Base-by-base conservation (phyloP, 1,139 yeast species). In the Trichomonascaceae sp. region DNA sequence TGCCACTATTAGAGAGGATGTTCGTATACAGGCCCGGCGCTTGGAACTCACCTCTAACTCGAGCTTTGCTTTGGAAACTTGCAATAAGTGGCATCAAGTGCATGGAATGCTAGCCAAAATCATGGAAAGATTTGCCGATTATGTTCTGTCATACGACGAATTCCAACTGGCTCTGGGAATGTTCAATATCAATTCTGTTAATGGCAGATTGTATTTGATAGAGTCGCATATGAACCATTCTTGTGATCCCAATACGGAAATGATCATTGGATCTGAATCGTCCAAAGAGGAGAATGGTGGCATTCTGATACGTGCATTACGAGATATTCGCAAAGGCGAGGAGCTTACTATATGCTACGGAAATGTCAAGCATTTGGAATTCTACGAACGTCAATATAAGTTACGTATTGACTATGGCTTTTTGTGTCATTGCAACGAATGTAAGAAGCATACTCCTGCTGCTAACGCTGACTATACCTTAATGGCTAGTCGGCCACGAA, bases 401-500 rank as follows among this genome's bases (percentile, higher is more conserved):
- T 72, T 88, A 51, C 72, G 91, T 55, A 82, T 83, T n/a, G 84
- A 85, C 62, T 88, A 90, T 89, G 96, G 96, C 4, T 88, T 88
- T 66, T 64, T 78, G n/a, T 88, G 96, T 68, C 71, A 67, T 24
- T 88, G 96, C 67, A 61, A 68, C 9, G 80, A 85, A 58, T 88
- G 96, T 69, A 78, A 79, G 61, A 72, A 71, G 6, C 95, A 86
- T 59, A 70, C 76, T 49, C 52, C 54, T 18, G 53, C 41, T 15
- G 52, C 51, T 17, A 49, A 54, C 3, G 50, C 47, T 6, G 53
- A 51, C 5, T 53, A 45, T 20, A 51, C 50, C 27, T 43, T 50
- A 1, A 50, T 49, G 15, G 57, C 45, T 36, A 53, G 57, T 6
- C 74, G 76, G 3, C 80, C 75, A 57, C 77, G 91, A 68, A 73